Evolutionary conservation across 2,329 filamentous ascomycete genomes (phyloP), one percentile per base, ranked within the genome.

Genomic region (Ophiostoma perfectum): DNA sequence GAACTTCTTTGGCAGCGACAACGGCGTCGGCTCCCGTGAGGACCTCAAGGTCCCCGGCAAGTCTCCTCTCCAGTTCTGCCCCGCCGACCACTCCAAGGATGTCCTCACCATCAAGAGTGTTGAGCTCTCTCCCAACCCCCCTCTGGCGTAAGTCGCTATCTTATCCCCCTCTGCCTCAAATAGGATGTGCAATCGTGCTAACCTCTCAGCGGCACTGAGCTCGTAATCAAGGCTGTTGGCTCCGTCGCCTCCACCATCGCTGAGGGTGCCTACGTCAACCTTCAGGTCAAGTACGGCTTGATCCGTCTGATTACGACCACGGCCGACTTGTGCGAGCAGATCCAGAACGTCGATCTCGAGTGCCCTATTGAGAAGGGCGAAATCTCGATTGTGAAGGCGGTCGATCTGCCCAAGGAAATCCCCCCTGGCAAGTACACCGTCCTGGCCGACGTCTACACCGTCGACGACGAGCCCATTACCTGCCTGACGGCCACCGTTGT

Each of bases 351-450:
- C 62, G 92, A 97, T 74, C 82, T 98, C 69, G 81, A 91, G 74
- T 99, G 95, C 79, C 95, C 95, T 65, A 84, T 99, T 70, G 83
- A 96, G 80, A 86, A 91, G 80, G 94, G 93, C 70, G 80, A 87
- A 36, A 82, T 93, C 76, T 81, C 81, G 49, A 81, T 99, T 73
- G 86, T 81, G 73, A 98, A 98, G 84, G 83, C 88, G 27, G 92
- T 98, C 68, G 87, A 94, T 49, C 83, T 99, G 71, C 95, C 95
- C 67, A 86, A 83, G 73, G 86, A 96, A 79, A 95, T 98, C 73
- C 94, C 94, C 77, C 90, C 92, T 70, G 95, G 93, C 77, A 93
- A 88, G 76, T 99, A 97, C 84, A 90, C 86, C 18, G 95, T 99
- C 47, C 80, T 89, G 52, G 95, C 94, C 58, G 91, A 98, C 76